Evolutionary conservation across 2,329 filamentous ascomycete species (phyloP).

Genomic region (Botrytis galanthina): DNA sequence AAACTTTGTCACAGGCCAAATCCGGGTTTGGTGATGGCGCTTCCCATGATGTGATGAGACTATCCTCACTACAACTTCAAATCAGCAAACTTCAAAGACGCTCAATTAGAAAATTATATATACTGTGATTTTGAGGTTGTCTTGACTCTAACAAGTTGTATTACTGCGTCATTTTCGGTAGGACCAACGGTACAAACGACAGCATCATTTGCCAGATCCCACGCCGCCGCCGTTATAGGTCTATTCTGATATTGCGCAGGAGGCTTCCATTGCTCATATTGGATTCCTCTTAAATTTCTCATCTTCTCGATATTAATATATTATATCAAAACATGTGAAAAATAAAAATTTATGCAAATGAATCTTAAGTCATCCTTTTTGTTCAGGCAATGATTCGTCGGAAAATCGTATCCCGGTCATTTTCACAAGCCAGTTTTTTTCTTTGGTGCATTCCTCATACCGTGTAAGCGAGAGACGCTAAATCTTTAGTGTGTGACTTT

Average conservation of each 20-base stretch:
- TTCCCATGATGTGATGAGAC: conserved; percentile 77
- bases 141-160: conserved; percentile 65
- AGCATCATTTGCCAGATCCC: conserved; percentile 78
- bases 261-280: conserved; percentile 63
- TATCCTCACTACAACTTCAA: conserved; percentile 39
- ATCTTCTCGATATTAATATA: conserved; percentile 48
- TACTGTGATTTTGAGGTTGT: conserved; percentile 43
- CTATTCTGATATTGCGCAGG: conserved; percentile 48
- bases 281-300: conserved; percentile 84
- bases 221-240: conserved; percentile 73
- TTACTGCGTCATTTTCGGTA: conserved; percentile 62
- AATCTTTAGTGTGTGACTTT: background rate
- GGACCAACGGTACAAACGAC: conserved; percentile 85
- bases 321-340: conserved; percentile 5
- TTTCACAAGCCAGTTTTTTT: conserved; percentile 30
- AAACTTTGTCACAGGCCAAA: conserved; percentile 69
- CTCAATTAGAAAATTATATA: conserved; percentile 10
- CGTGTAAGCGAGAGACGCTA: conserved; percentile 13
- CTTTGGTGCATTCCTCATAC: background rate
- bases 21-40: conserved; percentile 77
- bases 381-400: conserved; percentile 15
- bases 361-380: conserved; percentile 14
- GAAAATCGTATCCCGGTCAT: conserved; percentile 20
- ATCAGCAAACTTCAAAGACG: conserved; percentile 33
- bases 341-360: conserved; percentile 16